These are phyloP conservation scores for Begonia peltatifolia DNA, from an alignment of 306 rosid species.

Conservation along the genomic window DNA sequence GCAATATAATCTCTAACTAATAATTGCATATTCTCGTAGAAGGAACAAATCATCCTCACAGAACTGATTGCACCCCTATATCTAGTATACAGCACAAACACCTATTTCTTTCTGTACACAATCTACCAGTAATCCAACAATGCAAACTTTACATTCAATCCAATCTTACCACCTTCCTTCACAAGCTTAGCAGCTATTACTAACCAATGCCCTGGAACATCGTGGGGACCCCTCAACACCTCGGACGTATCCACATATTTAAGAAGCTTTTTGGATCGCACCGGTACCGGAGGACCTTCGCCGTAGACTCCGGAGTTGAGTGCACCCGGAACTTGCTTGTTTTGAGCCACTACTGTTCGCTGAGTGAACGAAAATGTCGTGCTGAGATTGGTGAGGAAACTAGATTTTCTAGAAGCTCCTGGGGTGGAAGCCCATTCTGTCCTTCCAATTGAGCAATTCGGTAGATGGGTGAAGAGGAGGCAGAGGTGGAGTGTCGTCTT, in stretches of 20 bases:
- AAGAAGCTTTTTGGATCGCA: conserved; percentile 47
- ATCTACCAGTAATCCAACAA: conserved; percentile 47
- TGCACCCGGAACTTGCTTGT: conserved; percentile 52
- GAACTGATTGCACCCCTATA: background rate
- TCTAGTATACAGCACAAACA: background rate
- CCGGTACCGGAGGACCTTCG: conserved; percentile 64
- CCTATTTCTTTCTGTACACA: conserved; percentile 5
- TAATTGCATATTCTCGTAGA: background rate
- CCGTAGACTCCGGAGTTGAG: conserved; percentile 87
- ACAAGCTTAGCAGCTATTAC: conserved; percentile 84
- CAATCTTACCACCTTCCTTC: conserved; percentile 62
- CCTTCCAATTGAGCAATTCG: conserved; percentile 62
- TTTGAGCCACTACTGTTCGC: conserved; percentile 34
- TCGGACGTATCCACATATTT: conserved; percentile 68
- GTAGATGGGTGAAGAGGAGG: conserved; percentile 51
- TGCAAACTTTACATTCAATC: conserved; percentile 78
- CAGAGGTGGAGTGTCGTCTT: conserved; percentile 76
- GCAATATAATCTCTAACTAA: no score
- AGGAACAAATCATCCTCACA: background rate
- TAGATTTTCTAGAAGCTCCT: conserved; percentile 56
- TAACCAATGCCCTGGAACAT: conserved; percentile 89
- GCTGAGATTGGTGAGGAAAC: conserved; percentile 74
- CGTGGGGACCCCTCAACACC: conserved; percentile 83
- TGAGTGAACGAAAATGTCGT: conserved; percentile 87
- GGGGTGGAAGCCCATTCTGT: conserved; percentile 74